Evolutionary conservation across 148 eudicot genomes (phyloP).

Genomic region (Vaccinium vitisidaea): DNA sequence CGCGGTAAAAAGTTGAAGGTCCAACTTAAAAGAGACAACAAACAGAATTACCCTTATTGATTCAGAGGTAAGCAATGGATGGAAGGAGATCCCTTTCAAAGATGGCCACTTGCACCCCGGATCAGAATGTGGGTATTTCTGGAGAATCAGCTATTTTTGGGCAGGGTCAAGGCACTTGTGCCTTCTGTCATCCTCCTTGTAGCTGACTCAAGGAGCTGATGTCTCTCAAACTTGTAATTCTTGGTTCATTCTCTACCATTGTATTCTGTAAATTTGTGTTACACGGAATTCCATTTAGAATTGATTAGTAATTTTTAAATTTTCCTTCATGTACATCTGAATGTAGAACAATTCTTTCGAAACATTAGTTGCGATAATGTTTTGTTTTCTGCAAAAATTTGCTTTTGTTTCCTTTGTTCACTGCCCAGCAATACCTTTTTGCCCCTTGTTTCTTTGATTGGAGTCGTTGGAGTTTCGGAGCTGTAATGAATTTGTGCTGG

Average conservation of each 20-base stretch:
- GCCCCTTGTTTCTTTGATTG: background rate
- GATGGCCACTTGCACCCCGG: slow-evolving; percentile 15
- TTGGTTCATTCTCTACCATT: slow-evolving; percentile 39
- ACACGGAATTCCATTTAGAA: slow-evolving; percentile 50
- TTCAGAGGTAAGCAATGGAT: slow-evolving; percentile 30
- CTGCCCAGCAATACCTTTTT: background rate
- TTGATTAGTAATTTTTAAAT: slow-evolving; percentile 67
- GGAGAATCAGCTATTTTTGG: slow-evolving; percentile 20
- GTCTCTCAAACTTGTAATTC: slow-evolving; percentile 43
- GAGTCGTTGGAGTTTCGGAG: background rate
- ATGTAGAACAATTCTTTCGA: slow-evolving; percentile 2
- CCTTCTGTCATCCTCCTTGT: slow-evolving; percentile 30
- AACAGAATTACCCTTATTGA: slow-evolving; percentile 61
- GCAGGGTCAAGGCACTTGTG: slow-evolving; percentile 19
- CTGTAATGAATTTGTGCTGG: background rate
- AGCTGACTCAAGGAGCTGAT: slow-evolving; percentile 26
- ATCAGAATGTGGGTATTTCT: slow-evolving; percentile 17
- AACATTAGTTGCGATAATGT: background rate
- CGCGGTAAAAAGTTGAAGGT: slow-evolving; percentile 98
- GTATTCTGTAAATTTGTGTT: slow-evolving; percentile 57
- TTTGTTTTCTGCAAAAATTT: background rate
- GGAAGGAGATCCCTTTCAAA: slow-evolving; percentile 14
- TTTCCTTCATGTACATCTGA: slow-evolving; percentile 31
- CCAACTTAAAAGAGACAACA: slow-evolving; percentile 89
- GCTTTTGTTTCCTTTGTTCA: background rate